phyloP scores from a whole-genome alignment of 176 grass and related monocot genomes.

The Bromus sterilis region DNA sequence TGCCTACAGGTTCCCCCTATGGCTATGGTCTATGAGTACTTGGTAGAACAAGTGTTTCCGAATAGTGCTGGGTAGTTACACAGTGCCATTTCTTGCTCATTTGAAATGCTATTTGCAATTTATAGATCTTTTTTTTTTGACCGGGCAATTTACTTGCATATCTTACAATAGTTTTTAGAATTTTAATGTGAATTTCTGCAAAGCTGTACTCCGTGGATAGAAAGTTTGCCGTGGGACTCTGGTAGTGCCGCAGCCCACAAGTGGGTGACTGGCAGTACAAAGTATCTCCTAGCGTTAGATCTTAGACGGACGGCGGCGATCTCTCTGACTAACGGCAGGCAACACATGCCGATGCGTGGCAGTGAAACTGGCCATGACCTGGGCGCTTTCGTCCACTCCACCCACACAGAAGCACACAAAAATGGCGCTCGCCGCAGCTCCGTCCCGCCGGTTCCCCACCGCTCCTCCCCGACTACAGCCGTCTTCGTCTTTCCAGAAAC shows the following conservation, averaged over 20 bases:
- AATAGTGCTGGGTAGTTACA: neutral
- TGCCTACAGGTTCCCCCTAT: neutral
- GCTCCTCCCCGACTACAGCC: neutral
- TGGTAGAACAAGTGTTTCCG: neutral
- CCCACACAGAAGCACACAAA: neutral
- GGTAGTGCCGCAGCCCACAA: too few species aligned
- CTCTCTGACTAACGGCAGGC: neutral
- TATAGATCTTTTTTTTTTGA: too few species aligned
- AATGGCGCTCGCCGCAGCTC: conserved; percentile 40
- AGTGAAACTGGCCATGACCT: neutral
- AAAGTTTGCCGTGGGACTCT: too few species aligned
- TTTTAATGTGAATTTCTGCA: too few species aligned
- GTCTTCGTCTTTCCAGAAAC: neutral
- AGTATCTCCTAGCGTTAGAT: too few species aligned
- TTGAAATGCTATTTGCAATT: neutral
- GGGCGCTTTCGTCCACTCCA: neutral
- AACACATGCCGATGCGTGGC: neutral
- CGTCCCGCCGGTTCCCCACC: conserved; percentile 10
- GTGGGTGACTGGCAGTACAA: too few species aligned
- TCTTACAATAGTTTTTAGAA: neutral
- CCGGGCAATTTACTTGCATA: too few species aligned
- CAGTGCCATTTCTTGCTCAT: neutral
- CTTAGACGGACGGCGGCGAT: neutral
- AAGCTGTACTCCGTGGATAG: too few species aligned
- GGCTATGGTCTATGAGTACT: neutral